Evolutionary conservation across 331 rosid species (phyloP), one percentile per base, ranked within the genome.

Genomic region (Quercus tomentella): DNA sequence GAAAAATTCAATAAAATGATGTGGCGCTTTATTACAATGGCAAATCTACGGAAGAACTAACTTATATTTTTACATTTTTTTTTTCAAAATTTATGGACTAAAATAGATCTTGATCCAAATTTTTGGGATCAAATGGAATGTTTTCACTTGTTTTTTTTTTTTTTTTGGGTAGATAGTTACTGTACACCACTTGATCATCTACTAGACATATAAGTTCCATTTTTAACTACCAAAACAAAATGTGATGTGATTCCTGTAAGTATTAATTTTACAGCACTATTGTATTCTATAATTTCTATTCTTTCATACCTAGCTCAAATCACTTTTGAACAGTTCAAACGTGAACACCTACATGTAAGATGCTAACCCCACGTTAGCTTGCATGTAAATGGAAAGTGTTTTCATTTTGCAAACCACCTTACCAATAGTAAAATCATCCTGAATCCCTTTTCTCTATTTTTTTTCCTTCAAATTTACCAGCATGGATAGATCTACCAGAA

Each of bases 401-500:
- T 26, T 77, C 67, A 68, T 56, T 25, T 63, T 28, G 78, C 74
- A 35, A 83, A 71, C 21, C 30, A 31, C 16, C 3, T 73, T 33
- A 41, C 25, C 54, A 60, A 23, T 10, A 22, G 79, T 57, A 75
- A 25, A 75, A 56, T 52, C 67, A n/a, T 70, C 66, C 7, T 17
- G 63, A 75, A 28, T 30, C 26, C 68, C 66, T 74, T 72, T 51
- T 41, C 45, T 37, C 45, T 8, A 2, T 72, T 70, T 57, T 31
- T 25, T 41, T 28, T 3, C 56, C 78, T 54, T 2, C 63, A 74
- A 4, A 58, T 26, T 23, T 8, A 26, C 61, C 31, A 7, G 25
- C 70, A 89, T 91, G 97, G 93, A 75, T 68, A 89, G 73, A 72
- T 76, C 81, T 60, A 79, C 68, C 77, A 86, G 85, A 85, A 86